phyloP scores from a whole-genome alignment of 192 early-diverging fungal genomes.

The Coemansia sp. region DNA sequence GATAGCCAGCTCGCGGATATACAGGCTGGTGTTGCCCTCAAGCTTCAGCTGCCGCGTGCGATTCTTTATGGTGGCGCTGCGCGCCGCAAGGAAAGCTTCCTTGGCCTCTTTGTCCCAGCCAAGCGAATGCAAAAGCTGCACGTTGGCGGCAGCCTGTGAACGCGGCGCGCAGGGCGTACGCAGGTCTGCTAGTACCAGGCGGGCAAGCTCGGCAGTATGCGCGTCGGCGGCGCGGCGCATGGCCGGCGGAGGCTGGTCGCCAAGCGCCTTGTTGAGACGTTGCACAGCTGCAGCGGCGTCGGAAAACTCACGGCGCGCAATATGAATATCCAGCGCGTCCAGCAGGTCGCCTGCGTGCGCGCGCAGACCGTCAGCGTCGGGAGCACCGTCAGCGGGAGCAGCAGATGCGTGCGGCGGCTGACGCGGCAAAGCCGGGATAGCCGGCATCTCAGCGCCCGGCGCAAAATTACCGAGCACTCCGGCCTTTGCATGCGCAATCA shows the following conservation, averaged over 20 bases:
- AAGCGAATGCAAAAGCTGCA: conserved; percentile 75
- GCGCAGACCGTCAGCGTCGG: conserved; percentile 13
- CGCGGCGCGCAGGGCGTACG: conserved; percentile 79
- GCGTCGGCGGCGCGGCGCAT: conserved; percentile 28
- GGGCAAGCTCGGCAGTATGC: conserved; percentile 51
- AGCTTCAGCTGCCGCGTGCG: conserved; percentile 70
- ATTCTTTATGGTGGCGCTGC: conserved; percentile 73
- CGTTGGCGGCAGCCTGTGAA: conserved; percentile 72
- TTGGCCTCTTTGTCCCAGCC: conserved; percentile 65
- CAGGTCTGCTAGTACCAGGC: conserved; percentile 65
- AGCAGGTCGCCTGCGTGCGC: conserved; percentile 63
- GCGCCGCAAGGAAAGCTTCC: conserved; percentile 78
- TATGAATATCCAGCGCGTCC: conserved; percentile 88
- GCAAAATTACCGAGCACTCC: conserved; percentile 19
- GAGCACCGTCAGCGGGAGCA: conserved; percentile 16
- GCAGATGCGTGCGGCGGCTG: conserved; percentile 12
- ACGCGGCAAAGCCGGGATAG: conserved; percentile 8
- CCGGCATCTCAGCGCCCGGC: conserved; percentile 10
- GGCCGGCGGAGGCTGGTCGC: conserved; percentile 21
- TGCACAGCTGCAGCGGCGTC: conserved; percentile 60
- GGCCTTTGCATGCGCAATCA: conserved; percentile 44
- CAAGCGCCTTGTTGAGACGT: conserved; percentile 18
- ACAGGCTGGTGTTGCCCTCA: conserved; percentile 82
- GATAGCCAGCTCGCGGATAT: conserved; percentile 82
- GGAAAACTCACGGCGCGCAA: conserved; percentile 90